Percentiles rank a stretch among this genome's conserved stretches.
phyloP scores from a whole-genome alignment of 805 yeast species.

The Metschnikowia lochheadii region DNA sequence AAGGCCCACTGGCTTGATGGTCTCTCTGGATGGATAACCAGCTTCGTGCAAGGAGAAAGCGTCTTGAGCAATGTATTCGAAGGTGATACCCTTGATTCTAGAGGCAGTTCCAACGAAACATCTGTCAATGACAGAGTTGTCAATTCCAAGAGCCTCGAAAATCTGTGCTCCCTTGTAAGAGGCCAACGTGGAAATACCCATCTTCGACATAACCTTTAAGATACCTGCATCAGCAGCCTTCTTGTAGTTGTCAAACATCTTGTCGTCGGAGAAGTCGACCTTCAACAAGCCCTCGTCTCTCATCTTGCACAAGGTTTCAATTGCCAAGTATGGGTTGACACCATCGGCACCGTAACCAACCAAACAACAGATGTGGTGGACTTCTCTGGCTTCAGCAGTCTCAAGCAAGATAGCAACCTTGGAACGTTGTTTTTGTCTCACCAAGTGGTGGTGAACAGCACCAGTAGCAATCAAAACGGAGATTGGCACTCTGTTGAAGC shows the following conservation, averaged over 20 bases:
- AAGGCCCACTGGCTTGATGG: constrained; percentile 65
- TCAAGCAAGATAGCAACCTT: constrained; percentile 89
- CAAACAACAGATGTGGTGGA: constrained; percentile 90
- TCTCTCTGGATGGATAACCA: constrained; percentile 78
- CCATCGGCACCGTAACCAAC: constrained; percentile 98
- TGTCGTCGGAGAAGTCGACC: constrained; percentile 51
- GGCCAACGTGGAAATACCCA: constrained; percentile 98
- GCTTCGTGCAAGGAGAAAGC: constrained; percentile 91
- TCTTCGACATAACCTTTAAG: constrained; percentile 95
- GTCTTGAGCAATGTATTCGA: constrained; percentile 94
- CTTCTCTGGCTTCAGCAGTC: constrained; percentile 96
- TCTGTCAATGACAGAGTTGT: constrained; percentile 89
- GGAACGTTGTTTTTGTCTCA: constrained; percentile 92
- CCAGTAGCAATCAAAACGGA: constrained; percentile 91
- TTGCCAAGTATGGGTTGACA: constrained; percentile 86
- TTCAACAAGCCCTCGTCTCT: constrained; percentile 70
- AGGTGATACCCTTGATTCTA: constrained; percentile 91
- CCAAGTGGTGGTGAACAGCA: constrained; percentile 95
- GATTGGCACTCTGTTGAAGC: constrained; percentile 66
- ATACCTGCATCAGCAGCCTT: constrained; percentile 87
- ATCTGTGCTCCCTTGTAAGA: constrained; percentile 99
- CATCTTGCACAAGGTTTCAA: constrained; percentile 84
- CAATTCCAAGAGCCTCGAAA: constrained; percentile 94
- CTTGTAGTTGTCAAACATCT: constrained; percentile 73
- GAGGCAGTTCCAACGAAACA: constrained; percentile 98